phyloP scores from a whole-genome alignment of 2,329 filamentous ascomycete species.

The Blastomyces gilchristii region DNA sequence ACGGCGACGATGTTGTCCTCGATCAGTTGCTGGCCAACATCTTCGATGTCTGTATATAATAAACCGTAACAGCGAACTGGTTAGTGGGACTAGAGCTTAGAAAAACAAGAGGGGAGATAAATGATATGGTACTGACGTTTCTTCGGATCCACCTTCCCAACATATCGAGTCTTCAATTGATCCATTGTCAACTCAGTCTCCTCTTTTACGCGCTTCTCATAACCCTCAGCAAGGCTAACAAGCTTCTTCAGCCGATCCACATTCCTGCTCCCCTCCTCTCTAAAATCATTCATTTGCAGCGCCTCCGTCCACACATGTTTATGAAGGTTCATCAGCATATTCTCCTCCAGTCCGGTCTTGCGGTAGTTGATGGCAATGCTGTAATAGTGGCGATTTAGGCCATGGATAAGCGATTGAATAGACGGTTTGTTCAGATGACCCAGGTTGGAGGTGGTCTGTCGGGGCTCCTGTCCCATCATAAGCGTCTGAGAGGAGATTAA shows the following conservation, averaged over 20 bases:
- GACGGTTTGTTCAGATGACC: conserved; percentile 98
- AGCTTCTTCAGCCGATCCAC: conserved; percentile 80
- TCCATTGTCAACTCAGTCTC: conserved; percentile 96
- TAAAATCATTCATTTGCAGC: conserved; percentile 92
- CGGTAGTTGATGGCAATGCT: conserved; percentile 97
- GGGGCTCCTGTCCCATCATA: conserved; percentile 95
- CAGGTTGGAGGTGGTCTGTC: conserved; percentile 94
- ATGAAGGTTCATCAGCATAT: conserved; percentile 99
- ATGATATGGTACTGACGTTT: conserved; percentile 55
- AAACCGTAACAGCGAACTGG: neutral
- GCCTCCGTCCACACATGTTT: conserved; percentile 99
- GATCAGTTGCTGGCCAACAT: conserved; percentile 90
- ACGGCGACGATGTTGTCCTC: conserved; percentile 99
- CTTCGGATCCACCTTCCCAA: conserved; percentile 97
- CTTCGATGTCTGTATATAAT: conserved; percentile 59
- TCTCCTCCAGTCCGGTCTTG: conserved; percentile 95
- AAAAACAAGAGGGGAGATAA: neutral
- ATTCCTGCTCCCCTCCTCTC: conserved; percentile 70
- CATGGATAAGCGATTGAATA: conserved; percentile 98
- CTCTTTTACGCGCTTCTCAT: conserved; percentile 98
- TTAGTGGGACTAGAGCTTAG: neutral
- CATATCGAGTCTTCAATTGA: conserved; percentile 96
- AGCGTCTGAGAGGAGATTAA: conserved; percentile 96
- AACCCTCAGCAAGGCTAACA: conserved; percentile 82
- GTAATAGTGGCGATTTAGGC: conserved; percentile 97